Base-by-base conservation (phyloP, 495 filamentous ascomycete genomes). In the Penicillium psychrofluorescens region DNA sequence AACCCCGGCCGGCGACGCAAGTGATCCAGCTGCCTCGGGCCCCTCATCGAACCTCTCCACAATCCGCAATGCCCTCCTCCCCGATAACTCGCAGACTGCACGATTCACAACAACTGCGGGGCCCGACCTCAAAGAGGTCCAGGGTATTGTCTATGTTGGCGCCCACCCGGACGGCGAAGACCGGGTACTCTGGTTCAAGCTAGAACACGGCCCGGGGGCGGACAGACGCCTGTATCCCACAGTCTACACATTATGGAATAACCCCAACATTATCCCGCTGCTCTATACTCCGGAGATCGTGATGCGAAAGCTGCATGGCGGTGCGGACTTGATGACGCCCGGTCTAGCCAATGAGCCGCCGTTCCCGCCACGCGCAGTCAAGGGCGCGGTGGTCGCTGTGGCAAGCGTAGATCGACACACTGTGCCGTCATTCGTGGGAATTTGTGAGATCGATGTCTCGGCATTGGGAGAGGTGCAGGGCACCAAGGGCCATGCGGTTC, bases 261-360 rank as follows among this genome's bases (percentile, higher is more conserved):
- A 85, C 48, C 69, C 84, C 1, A 58, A 65, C 11, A 54, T 88
- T 11, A 61, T 86, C 1, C 78, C 84, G 0, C 51, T 88, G 9
- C 67, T 88, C 4, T 71, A 84, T 49, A 87, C 84, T 0, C 78
- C 79, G 8, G 61, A 69, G 1, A 57, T 78, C 28, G 84, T 86
- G 4, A 70, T 88, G 50, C 60, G 70, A 40, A 86, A 85, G 59
- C 63, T 88, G 5, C 74, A 70, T 30, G 66, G 71, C 6, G 84
- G 84, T 6, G 82, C 84, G 3, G 82, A 85, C 59, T 61, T 88
- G n/a, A 88, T 88, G 84, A 86, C 77, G 1, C 84, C 84, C 1
- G 84, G 84, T 22, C 64, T 88, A 8, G 79, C 81, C 6, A 71
- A 78, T 35, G 82, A 84, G 12, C 84, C 84, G 5, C 84, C 84